Base-by-base conservation (phyloP, 441 rosid genomes). In the Aleurites moluccanus region DNA sequence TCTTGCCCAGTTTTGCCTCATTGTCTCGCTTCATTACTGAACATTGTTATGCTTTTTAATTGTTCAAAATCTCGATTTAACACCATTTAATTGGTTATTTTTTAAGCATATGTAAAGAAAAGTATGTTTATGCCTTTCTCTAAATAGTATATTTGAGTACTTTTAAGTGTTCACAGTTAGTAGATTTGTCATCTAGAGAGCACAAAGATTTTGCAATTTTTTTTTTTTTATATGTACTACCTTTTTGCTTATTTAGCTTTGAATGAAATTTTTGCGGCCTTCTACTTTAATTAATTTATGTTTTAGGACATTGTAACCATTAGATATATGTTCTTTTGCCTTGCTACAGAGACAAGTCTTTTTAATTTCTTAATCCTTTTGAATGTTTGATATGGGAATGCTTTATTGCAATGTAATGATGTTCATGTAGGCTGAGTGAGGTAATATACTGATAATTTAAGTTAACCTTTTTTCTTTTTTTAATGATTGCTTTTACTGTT, bases 1-100 rank as follows among this genome's bases (percentile, higher is more conserved):
- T 64, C 66, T 70, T 28, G 60, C 60, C 21, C 67, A 47, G 27
- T 28, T 52, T 79, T 67, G 53, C 62, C 64, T 47, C 20, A 56
- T 61, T 14, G 30, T 33, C 45, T 59, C 38, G 1, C 40, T 65
- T 35, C 23, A 40, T 44, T 52, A 55, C 61, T 33, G n/a, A 63
- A 63, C 28, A 5, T 23, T 10, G 25, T 57, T 44, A 11, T 55
- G 72, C 52, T 35, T 20, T 16, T 53, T 42, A 70, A 10, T 23
- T 55, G 23, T 64, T 63, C 67, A 7, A 52, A 63, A 50, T n/a
- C 73, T 76, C 53, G 25, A 50, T 23, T 35, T 30, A 15, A 42
- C 16, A 6, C 10, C 59, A 53, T 53, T 53, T 53, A 18, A 18
- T 53, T 40, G 6, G 6, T 35, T 60, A 15, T 60, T 33, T 30